Evolutionary conservation across 495 filamentous ascomycete genomes (phyloP), one percentile per base, ranked within the genome.

Genomic region (Tuber calosporum): DNA sequence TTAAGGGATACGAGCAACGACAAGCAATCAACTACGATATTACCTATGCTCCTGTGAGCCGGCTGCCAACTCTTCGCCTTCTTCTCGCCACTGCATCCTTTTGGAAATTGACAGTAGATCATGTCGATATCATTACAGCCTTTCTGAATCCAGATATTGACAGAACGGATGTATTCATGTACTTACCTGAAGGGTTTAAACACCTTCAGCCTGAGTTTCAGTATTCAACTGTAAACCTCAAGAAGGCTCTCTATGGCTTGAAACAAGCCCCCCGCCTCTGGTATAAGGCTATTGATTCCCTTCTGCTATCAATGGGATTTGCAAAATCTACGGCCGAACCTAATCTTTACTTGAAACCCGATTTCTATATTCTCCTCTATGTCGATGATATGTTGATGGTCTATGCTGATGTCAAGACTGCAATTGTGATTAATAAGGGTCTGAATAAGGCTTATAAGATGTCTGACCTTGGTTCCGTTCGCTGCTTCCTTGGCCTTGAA

Each of bases 341-440:
- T 5, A 62, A 62, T 38, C 34, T 70, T 17, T 74, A 74, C 66
- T 5, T 71, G 6, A 70, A n/a, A 20, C 17, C 58, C 1, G 73
- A 41, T 15, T 37, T 71, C 41, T n/a, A 71, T 36, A 30, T 74
- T 6, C 15, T 71, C 6, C 42, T 74, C 6, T 74, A 74, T 66
- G 73, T 74, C 5, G 73, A 74, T 66, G 73, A 74, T 71, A 20
- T 73, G 39, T 43, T 71, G 42, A 39, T 74, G 53, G 42, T 62
- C 15, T 17, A 37, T 30, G 39, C 34, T 19, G 45, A 62, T 17
- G 5, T 4, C 1, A 30, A 71, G 7, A 34, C 5, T n/a, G 43
- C 20, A 1, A 19, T 71, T 36, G 37, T 6, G 34, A 34, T 74
- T 26, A 74, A 58, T 2, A 30, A 38, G 11, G 2, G 5, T 34